Evolutionary conservation across 306 rosid genomes (phyloP).

Genomic region (Gynostemma pentaphyllum): DNA sequence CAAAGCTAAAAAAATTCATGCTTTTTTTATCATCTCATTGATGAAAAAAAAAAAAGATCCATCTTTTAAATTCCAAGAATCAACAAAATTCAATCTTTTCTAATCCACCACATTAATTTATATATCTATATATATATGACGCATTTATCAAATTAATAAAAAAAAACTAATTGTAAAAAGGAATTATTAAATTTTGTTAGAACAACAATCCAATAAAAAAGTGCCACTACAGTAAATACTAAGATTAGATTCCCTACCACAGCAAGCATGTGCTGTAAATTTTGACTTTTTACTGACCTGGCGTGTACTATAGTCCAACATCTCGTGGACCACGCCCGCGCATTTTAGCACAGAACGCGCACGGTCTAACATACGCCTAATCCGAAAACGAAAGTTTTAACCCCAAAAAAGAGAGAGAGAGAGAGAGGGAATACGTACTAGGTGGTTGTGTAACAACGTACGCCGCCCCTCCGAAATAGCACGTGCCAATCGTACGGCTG

Average conservation of each 20-base stretch:
- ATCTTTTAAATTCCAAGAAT: not conserved
- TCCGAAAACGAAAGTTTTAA: too few species aligned
- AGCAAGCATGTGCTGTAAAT: conserved; percentile 20
- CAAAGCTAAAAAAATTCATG: not conserved
- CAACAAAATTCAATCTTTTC: too few species aligned
- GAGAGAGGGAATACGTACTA: conserved; percentile 34
- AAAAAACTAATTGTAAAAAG: too few species aligned
- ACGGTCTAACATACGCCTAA: conserved; percentile 18
- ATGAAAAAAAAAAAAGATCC: not conserved
- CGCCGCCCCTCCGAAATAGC: conserved; percentile 85
- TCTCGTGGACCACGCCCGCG: conserved; percentile 12
- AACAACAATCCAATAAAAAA: too few species aligned
- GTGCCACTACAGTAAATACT: conserved; percentile 20
- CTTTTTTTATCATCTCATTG: conserved; percentile 2
- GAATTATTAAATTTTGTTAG: too few species aligned
- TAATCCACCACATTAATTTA: too few species aligned
- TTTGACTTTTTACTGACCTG: conserved; percentile 18
- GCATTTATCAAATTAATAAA: too few species aligned
- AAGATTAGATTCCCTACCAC: conserved; percentile 17
- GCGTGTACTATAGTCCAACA: not conserved
- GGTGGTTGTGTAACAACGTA: conserved; percentile 91
- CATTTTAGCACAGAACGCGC: conserved; percentile 1
- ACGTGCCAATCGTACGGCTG: conserved; percentile 66
- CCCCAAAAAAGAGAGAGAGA: not conserved
- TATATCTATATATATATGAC: too few species aligned